Evolutionary conservation across 768 basidiomycete genomes (phyloP).

Genomic region (Phanerochaete sordida): DNA sequence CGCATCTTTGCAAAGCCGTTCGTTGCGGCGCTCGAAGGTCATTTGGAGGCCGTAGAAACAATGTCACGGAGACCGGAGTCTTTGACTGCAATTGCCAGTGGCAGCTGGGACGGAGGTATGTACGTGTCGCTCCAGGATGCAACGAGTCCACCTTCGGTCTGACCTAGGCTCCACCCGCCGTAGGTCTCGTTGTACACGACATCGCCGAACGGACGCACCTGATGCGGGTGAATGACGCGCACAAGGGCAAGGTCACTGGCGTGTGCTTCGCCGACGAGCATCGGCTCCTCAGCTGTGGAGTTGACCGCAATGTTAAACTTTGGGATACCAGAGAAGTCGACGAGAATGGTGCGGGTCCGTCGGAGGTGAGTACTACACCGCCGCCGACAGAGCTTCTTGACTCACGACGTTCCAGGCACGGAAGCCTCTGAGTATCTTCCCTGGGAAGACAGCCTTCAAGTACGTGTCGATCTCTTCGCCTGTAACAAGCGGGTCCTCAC

Average conservation of each 20-base stretch:
- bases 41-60: slow-evolving; percentile 91
- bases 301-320: slow-evolving; percentile 78
- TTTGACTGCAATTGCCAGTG: slow-evolving; percentile 80
- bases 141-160: not conserved
- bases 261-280: slow-evolving; percentile 67
- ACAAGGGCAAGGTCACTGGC: slow-evolving; percentile 84
- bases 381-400: too few species aligned
- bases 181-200: slow-evolving; percentile 87
- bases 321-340: slow-evolving; percentile 52
- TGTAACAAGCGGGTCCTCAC: not conserved
- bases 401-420: slow-evolving; percentile 23
- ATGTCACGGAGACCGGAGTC: slow-evolving; percentile 70
- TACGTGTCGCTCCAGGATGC: slow-evolving; percentile 16
- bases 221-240: slow-evolving; percentile 61
- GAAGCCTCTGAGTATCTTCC: slow-evolving; percentile 73
- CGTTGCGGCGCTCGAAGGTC: slow-evolving; percentile 84
- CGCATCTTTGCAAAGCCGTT: slow-evolving; percentile 98
- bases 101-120: slow-evolving; percentile 94
- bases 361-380: slow-evolving; percentile 33
- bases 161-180: not conserved
- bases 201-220: slow-evolving; percentile 55
- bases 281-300: slow-evolving; percentile 73
- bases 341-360: slow-evolving; percentile 32
- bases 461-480: slow-evolving; percentile 30
- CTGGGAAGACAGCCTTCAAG: slow-evolving; percentile 92